Evolutionary conservation across 352 stramenopile genomes (phyloP), one percentile per base, ranked within the genome.

Genomic region (Phytophthora lateralis): DNA sequence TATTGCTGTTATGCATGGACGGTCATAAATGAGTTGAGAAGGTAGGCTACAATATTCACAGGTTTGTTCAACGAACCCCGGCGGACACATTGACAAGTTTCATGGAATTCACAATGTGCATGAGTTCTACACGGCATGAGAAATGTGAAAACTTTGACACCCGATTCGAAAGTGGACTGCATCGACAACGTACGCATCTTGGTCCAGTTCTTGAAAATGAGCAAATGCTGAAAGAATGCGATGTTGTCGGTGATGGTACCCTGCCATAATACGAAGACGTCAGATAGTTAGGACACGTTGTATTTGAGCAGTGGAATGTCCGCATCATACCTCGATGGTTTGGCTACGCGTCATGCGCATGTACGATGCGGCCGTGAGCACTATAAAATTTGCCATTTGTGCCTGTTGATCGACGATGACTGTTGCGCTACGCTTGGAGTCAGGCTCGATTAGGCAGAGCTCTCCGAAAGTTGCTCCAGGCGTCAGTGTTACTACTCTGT

Each of bases 191-290:
- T 75, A 95, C 83, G 81, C 85, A 93, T 95, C 52, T 95, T 95
- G 24, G 72, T 80, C 85, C 83, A 95, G 61, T 79, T 80, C 30
- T 76, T 73, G 67, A 95, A 95, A 53, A 93, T 68, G 38, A 87
- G 66, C 53, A 85, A 76, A 71, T 91, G 82, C 63, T 93, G 82
- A 6, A 95, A 71, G 70, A 93, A 95, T 14, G 80, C 71, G 17
- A 95, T 95, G 58, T 91, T 81, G 65, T 95, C 83, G 15, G 85
- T 89, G 71, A 95, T 91, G 35, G 85, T 89, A 45, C 85, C 85
- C 71, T 85, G 41, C 0, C 7, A 26, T 50, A 4, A 49, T 38
- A 2, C 30, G 52, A 48, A 32, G 18, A 57, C 14, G 15, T 48
- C 14, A 30, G 44, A 32, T 20, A 27, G 6, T 45, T 45, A 45